Evolutionary conservation across 129 eudicot genomes (phyloP), one percentile per base, ranked within the genome.

Genomic region (Logfia minima): DNA sequence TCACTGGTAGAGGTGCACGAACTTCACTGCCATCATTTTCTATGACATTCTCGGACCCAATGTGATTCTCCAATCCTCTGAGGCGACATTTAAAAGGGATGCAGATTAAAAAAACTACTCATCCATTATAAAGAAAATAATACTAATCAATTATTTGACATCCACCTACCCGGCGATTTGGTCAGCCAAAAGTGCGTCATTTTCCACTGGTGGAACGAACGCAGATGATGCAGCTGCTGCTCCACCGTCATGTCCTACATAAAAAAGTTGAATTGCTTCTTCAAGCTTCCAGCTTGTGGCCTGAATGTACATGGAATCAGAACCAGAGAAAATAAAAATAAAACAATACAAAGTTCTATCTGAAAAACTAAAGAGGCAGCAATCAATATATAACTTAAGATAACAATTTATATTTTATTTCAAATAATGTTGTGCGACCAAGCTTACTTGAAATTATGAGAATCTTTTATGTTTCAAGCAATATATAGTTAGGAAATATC

Each of bases 281-380:
- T 94, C 99, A 78, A 94, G 99, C 80, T 89, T 86, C 99, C 99
- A 94, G 77, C 93, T 84, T 48, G 99, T 94, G 29, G 99, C 99
- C 99, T 94, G 87, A 63, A 37, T 62, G 74, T 55, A 76, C 73
- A 82, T 28, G 18, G 55, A 22, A 32, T 32, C 37, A 75, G 41
- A 56, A 69, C 43, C 63, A 34, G 11, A 28, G 21, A 29, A 23
- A 0, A 75, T 4, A 22, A 4, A 43, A 64, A 17, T n/a, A 11
- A 16, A 43, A 62, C 8, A n/a, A 10, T 29, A 68, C 3, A 4
- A 48, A 48, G 55, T 48, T 14, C 18, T 11, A 14, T 48, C n/a
- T 2, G 3, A 41, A 41, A 41, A 41, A 41, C 14, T 2, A 41
- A 2, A 41, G 4, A 41, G 48, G 48, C 48, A 41, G 48, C 48